Conservation (phyloP, 2,329 filamentous ascomycete species). For the Nigrograna mackinnonii region DNA sequence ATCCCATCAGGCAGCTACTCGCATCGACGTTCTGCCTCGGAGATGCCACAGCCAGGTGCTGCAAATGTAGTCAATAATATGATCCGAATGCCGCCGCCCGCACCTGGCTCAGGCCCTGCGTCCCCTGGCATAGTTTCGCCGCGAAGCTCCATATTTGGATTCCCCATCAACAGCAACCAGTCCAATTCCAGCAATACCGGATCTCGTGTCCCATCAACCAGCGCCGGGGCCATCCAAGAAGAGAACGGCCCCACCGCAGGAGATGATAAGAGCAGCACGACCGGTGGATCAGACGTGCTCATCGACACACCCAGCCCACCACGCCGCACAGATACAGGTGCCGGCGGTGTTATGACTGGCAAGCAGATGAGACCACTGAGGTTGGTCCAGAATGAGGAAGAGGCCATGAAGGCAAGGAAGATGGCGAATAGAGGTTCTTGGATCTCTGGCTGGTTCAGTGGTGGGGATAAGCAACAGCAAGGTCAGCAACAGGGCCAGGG, state of each 20-base stretch:
- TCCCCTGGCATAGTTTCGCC: constrained; percentile 47
- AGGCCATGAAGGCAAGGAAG: constrained; percentile 43
- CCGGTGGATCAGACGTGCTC: constrained; percentile 16
- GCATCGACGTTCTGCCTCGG: constrained; percentile 50
- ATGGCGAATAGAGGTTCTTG: constrained; percentile 50
- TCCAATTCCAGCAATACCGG: constrained; percentile 47
- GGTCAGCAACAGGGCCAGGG: constrained; percentile 9
- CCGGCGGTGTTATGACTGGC: constrained; percentile 48
- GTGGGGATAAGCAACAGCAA: constrained; percentile 34
- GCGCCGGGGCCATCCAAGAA: constrained; percentile 30
- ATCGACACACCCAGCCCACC: constrained; percentile 51
- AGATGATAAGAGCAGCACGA: background rate
- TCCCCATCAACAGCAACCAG: constrained; percentile 45
- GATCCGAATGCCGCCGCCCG: constrained; percentile 69
- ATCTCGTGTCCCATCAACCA: constrained; percentile 39
- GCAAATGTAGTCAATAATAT: constrained; percentile 84
- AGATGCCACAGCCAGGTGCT: constrained; percentile 55
- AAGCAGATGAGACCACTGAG: constrained; percentile 82
- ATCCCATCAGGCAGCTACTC: constrained; percentile 36
- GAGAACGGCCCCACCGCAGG: constrained; percentile 26
- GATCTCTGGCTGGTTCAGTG: constrained; percentile 52
- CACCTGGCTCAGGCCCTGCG: constrained; percentile 45
- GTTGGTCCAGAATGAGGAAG: constrained; percentile 73
- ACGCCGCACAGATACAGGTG: constrained; percentile 57
- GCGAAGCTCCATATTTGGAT: constrained; percentile 44